Percentiles rank a stretch among this genome's conserved stretches.
Evolutionary conservation across 2,329 filamentous ascomycete genomes (phyloP).

Genomic region (Penicillium sp.): DNA sequence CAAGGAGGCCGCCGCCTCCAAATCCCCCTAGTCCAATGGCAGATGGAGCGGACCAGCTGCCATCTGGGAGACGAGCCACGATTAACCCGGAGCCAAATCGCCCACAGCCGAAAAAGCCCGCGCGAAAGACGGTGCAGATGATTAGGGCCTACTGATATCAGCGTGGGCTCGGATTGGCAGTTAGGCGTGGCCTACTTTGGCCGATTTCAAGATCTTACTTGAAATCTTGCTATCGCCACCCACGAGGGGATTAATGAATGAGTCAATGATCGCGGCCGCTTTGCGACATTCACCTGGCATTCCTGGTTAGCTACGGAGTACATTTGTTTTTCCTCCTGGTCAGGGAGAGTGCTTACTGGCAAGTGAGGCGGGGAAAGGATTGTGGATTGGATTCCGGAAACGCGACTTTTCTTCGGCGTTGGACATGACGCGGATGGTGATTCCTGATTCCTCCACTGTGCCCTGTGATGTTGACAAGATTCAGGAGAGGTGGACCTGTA

Average conservation of each 20-base stretch:
- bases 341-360: conserved; percentile 35
- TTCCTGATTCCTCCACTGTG: no score
- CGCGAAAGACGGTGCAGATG: conserved; percentile 43
- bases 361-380: conserved; percentile 43
- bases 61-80: conserved; percentile 42
- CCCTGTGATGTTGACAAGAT: no score
- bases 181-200: conserved; percentile 58
- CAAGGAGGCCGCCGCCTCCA: conserved; percentile 44
- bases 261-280: conserved; percentile 85
- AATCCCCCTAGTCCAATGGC: conserved; percentile 41
- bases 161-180: neutral
- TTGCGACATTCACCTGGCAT: conserved; percentile 85
- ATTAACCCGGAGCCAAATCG: conserved; percentile 46
- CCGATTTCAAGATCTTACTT: conserved; percentile 74
- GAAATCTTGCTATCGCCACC: conserved; percentile 94
- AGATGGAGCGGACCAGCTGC: conserved; percentile 44
- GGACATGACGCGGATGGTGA: conserved; percentile 4
- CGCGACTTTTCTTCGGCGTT: conserved; percentile 1
- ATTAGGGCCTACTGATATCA: conserved; percentile 39
- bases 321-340: neutral
- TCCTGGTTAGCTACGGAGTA: conserved; percentile 22
- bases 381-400: conserved; percentile 28
- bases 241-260: conserved; percentile 87
- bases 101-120: conserved; percentile 43
- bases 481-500: no score